A percentile compares a stretch with the other conserved stretches of the same genome.
These are phyloP conservation scores for Piper betle DNA, from an alignment of 164 flowering plant species.

Conservation along the genomic window DNA sequence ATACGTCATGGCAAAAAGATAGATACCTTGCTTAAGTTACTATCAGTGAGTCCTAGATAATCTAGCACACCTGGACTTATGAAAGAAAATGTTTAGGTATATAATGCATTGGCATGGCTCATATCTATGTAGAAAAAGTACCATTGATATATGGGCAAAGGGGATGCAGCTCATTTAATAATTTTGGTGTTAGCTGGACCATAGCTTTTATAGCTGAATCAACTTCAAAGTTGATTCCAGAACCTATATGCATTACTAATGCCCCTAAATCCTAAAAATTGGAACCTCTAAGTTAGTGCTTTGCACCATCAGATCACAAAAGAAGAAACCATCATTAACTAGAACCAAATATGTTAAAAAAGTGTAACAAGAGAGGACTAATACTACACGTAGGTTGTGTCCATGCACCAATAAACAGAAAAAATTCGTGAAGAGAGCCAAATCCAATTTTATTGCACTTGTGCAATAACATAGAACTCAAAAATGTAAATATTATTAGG, in stretches of 20 bases:
- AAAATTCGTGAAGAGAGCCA: too few relatives aligned
- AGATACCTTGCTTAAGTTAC: conserved; percentile 48
- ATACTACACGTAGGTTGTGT: too few relatives aligned
- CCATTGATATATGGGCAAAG: conserved; percentile 63
- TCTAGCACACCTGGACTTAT: conserved; percentile 55
- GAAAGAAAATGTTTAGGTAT: neutral
- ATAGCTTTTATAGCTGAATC: conserved; percentile 60
- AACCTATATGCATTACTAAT: conserved; percentile 65
- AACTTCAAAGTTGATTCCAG: conserved; percentile 58
- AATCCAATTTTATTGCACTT: too few relatives aligned
- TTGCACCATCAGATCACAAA: too few relatives aligned
- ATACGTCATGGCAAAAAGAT: neutral
- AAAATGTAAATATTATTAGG: too few relatives aligned
- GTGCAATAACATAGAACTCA: too few relatives aligned
- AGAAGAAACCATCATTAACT: too few relatives aligned
- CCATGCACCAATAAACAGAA: too few relatives aligned
- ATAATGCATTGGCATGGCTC: neutral
- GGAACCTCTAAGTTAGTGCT: neutral
- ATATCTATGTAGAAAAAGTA: conserved; percentile 6
- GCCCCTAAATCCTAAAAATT: conserved; percentile 56
- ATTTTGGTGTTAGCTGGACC: conserved; percentile 43
- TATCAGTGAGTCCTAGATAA: conserved; percentile 57
- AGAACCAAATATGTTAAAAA: too few relatives aligned
- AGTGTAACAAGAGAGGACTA: too few relatives aligned
- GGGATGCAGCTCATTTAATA: conserved; percentile 41